Base-by-base conservation (phyloP, 345 rosid genomes). In the Eucalyptus sideroxylon region DNA sequence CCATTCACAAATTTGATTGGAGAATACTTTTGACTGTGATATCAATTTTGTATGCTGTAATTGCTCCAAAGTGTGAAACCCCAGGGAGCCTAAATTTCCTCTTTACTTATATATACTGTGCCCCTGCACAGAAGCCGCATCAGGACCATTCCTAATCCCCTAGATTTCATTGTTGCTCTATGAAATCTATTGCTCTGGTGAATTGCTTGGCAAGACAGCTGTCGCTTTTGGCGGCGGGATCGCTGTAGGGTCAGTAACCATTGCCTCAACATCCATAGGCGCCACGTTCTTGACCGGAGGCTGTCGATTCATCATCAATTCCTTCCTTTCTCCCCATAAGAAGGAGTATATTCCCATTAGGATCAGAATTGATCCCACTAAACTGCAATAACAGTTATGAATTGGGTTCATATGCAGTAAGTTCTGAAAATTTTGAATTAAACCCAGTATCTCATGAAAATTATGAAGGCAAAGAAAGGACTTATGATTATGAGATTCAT, bases 321-420 rank as follows among this genome's bases (percentile, higher is more conserved):
- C 95, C 90, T 89, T 91, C 55, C 42, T 82, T 88, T 89, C 93
- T 77, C 94, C 95, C 92, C 91, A 87, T 50, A 94, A 83, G 86
- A 91, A 94, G 45, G 93, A 90, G 91, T 92, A 94, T n/a, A 94
- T 83, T 60, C 95, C 96, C 24, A 51, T 82, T 59, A 93, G 89
- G 86, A 94, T 93, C 85, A 93, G 44, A 26, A 87, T 53, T 87
- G 90, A 90, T 45, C 95, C 95, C 55, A 92, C 4, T n/a, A 93
- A 51, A 11, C 95, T 93, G 95, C 87, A 37, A 7, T 7, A 45
- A 45, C 42, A 21, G 5, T 44, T 11, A 77, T 77, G 30, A 37
- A 77, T 40, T 12, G 37, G 16, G 3, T n/a, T 15, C 77, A 65
- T n/a, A 65, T 2, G 16, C 50, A 50, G 24, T 44, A 51, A 50